Conservation (phyloP, 2,329 filamentous ascomycete genomes). For the Colletotrichum karsti region DNA sequence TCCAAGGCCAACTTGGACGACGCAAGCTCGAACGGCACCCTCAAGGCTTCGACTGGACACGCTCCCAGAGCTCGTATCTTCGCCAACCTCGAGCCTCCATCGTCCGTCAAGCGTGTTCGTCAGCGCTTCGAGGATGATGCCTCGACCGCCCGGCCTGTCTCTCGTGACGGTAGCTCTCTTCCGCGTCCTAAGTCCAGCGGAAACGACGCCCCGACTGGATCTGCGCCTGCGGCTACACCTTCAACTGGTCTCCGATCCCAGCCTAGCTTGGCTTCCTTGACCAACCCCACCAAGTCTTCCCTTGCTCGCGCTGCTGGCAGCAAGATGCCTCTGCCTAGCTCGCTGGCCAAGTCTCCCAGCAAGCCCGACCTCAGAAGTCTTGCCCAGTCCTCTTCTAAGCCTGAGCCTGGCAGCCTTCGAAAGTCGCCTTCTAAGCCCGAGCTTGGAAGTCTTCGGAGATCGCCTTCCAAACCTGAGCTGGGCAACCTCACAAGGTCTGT, state of each 20-base stretch:
- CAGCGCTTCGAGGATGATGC: constrained; percentile 74
- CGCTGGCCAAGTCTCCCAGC: constrained; percentile 38
- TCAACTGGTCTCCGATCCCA: constrained; percentile 48
- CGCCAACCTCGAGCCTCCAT: constrained; percentile 37
- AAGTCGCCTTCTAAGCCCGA: constrained; percentile 64
- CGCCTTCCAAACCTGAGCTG: constrained; percentile 59
- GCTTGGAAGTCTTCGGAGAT: constrained; percentile 50
- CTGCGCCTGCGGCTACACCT: not conserved
- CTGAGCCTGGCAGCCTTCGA: constrained; percentile 44
- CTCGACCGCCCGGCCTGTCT: constrained; percentile 69
- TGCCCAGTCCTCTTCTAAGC: constrained; percentile 61
- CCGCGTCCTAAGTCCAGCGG: constrained; percentile 56
- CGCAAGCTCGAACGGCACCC: constrained; percentile 54
- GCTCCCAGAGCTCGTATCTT: constrained; percentile 22
- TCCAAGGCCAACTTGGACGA: constrained; percentile 74
- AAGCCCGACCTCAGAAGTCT: constrained; percentile 23
- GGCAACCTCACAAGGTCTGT: constrained; percentile 57
- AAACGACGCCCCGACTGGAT: constrained; percentile 40
- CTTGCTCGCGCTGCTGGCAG: constrained; percentile 67
- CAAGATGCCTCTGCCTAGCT: constrained; percentile 61
- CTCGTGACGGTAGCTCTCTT: constrained; percentile 59
- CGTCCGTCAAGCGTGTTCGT: constrained; percentile 76
- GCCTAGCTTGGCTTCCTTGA: constrained; percentile 64
- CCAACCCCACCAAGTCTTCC: constrained; percentile 83
- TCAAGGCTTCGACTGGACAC: constrained; percentile 2